phyloP scores from a whole-genome alignment of 768 basidiomycete genomes.

The Gloeopeniophorella convolvens region DNA sequence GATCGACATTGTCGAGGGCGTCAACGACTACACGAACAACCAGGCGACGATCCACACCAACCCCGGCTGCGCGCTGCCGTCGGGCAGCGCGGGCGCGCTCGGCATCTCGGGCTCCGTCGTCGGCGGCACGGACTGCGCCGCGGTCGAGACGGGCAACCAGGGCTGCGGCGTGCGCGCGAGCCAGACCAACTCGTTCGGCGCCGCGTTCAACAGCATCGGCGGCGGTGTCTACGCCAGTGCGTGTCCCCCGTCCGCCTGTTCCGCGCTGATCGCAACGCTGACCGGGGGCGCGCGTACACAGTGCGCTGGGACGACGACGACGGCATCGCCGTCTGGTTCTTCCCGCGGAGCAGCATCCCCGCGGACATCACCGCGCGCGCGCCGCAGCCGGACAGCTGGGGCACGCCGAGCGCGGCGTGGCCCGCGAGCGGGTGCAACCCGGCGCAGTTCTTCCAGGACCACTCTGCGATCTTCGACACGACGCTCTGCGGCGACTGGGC shows the following conservation, averaged over 20 bases:
- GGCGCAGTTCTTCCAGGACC: constrained; percentile 69
- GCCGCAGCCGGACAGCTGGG: constrained; percentile 77
- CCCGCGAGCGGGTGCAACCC: constrained; percentile 70
- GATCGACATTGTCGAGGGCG: constrained; percentile 83
- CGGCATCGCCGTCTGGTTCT: constrained; percentile 80
- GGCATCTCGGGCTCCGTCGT: constrained; percentile 60
- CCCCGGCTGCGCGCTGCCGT: constrained; percentile 59
- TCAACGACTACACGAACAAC: constrained; percentile 72
- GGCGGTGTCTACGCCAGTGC: constrained; percentile 89
- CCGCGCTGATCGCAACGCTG: constrained; percentile 4
- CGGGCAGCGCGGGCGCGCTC: constrained; percentile 39
- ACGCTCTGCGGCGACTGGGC: constrained; percentile 94
- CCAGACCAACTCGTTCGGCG: constrained; percentile 64
- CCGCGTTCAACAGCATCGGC: constrained; percentile 74
- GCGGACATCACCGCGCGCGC: constrained; percentile 63
- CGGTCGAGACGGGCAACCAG: constrained; percentile 59
- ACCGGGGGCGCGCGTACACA: constrained; percentile 28
- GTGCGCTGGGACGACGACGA: constrained; percentile 67
- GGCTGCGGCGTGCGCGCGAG: constrained; percentile 76
- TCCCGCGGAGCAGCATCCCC: constrained; percentile 68
- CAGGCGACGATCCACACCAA: constrained; percentile 80
- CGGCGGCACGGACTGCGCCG: constrained; percentile 66
- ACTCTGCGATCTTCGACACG: constrained; percentile 78
- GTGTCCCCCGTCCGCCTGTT: constrained; percentile 27
- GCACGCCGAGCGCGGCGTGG: constrained; percentile 72